Evolutionary conservation across 345 rosid genomes (phyloP).

Genomic region (Eutrema yunnanense): DNA sequence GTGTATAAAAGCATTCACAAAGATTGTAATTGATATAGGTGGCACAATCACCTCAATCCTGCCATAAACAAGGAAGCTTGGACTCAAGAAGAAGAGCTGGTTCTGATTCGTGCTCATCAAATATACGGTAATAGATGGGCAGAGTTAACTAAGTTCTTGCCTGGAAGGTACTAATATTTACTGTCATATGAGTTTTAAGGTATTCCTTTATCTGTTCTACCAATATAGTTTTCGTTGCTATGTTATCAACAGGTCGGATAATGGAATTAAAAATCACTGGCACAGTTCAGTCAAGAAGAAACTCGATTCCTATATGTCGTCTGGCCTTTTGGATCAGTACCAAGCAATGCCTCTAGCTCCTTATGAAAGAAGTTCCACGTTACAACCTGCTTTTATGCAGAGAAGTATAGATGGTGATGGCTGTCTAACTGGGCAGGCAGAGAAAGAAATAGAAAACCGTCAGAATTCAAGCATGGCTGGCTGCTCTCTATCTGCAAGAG

Average conservation of each 20-base stretch:
- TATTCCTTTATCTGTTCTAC: neutral
- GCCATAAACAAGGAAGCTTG: constrained; percentile 95
- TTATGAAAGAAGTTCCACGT: constrained; percentile 45
- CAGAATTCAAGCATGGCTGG: constrained; percentile 51
- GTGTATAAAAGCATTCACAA: constrained; percentile 11
- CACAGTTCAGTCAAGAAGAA: constrained; percentile 98
- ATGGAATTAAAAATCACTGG: constrained; percentile 98
- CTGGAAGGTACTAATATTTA: constrained; percentile 71
- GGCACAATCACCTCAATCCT: constrained; percentile 99
- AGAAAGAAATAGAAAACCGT: constrained; percentile 56
- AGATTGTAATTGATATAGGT: constrained; percentile 42
- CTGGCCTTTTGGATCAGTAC: constrained; percentile 85
- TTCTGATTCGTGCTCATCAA: constrained; percentile 95
- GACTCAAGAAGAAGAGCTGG: constrained; percentile 98
- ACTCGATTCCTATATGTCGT: constrained; percentile 79
- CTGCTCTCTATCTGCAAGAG: constrained; percentile 58
- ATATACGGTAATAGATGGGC: constrained; percentile 98
- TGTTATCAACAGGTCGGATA: constrained; percentile 82
- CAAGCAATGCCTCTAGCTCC: constrained; percentile 65
- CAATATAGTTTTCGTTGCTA: neutral
- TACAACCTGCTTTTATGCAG: constrained; percentile 50
- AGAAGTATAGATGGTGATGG: constrained; percentile 51
- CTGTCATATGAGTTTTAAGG: neutral
- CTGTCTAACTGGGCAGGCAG: constrained; percentile 38
- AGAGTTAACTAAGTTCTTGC: constrained; percentile 90